Evolutionary conservation across 2,329 filamentous ascomycete species (phyloP).

Genomic region (Balansia obtecta): DNA sequence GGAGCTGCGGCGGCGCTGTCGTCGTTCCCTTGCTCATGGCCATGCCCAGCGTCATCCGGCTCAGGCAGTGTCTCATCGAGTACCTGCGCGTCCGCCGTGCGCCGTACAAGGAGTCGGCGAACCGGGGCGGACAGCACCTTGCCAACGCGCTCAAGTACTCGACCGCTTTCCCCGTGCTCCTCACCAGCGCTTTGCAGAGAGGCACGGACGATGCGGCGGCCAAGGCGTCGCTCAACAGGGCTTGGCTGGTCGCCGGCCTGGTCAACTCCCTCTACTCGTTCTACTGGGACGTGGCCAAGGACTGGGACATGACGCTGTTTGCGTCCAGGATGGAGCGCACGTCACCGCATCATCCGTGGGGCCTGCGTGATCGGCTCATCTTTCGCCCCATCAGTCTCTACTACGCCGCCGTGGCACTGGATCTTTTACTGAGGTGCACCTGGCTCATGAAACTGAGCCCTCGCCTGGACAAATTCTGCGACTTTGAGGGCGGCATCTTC

Average conservation of each 20-base stretch:
- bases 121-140: conserved; percentile 76
- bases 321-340: conserved; percentile 43
- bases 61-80: conserved; percentile 87
- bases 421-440: conserved; percentile 73
- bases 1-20: conserved; percentile 65
- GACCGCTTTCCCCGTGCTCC: conserved; percentile 85
- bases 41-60: conserved; percentile 70
- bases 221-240: conserved; percentile 33
- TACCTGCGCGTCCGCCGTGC: conserved; percentile 57
- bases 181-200: conserved; percentile 64
- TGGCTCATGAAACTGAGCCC: conserved; percentile 84
- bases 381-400: conserved; percentile 66
- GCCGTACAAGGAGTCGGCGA: conserved; percentile 41
- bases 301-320: conserved; percentile 90
- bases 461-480: conserved; percentile 70
- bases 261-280: conserved; percentile 91
- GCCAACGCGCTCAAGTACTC: conserved; percentile 93
- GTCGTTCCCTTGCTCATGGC: conserved; percentile 77
- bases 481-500: conserved; percentile 83
- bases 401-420: conserved; percentile 67
- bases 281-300: conserved; percentile 94
- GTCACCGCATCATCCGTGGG: conserved; percentile 58
- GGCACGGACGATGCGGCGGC: conserved; percentile 34
- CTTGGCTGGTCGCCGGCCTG: conserved; percentile 61
- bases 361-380: conserved; percentile 60